A percentile compares a stretch with the other conserved stretches of the same genome.
These are phyloP conservation scores for Alternaria sp. DNA, from an alignment of 2,329 filamentous ascomycete genomes.

Conservation along the genomic window DNA sequence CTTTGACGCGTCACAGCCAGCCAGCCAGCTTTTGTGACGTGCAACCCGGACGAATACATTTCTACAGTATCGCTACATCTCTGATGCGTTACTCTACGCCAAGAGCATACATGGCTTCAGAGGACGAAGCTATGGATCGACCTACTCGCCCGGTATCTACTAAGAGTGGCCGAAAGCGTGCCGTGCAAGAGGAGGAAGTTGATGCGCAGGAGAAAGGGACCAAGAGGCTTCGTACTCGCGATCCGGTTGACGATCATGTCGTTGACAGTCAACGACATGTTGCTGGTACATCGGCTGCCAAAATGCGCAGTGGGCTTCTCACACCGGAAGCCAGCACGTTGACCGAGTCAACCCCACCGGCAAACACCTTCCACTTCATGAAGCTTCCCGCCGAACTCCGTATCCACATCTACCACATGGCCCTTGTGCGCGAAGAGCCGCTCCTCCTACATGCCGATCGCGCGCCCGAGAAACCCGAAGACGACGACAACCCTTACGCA, in stretches of 20 bases:
- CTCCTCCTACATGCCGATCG: constrained; percentile 42
- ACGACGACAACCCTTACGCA: constrained; percentile 13
- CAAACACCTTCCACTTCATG: constrained; percentile 51
- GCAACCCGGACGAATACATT: not conserved
- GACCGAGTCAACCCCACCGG: constrained; percentile 19
- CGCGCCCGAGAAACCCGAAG: constrained; percentile 20
- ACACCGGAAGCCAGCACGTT: constrained; percentile 35
- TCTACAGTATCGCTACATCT: not conserved
- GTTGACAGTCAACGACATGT: not conserved
- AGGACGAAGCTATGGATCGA: constrained; percentile 14
- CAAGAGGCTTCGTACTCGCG: constrained; percentile 20
- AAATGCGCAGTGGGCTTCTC: constrained; percentile 23
- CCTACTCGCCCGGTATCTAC: constrained; percentile 8
- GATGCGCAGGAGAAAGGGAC: not conserved
- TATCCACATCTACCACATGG: constrained; percentile 56
- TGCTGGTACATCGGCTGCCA: constrained; percentile 7
- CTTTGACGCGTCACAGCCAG: constrained; percentile 5
- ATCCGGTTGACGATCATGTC: constrained; percentile 4
- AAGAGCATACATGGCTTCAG: not conserved
- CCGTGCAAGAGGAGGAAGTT: constrained; percentile 9
- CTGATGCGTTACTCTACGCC: not conserved
- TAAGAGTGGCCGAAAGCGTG: constrained; percentile 17
- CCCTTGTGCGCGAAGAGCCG: constrained; percentile 41
- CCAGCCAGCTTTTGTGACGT: constrained; percentile 1
- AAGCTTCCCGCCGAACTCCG: constrained; percentile 58